A percentile compares a stretch with the other conserved stretches of the same genome.
phyloP scores from a whole-genome alignment of 352 stramenopile genomes.

The Thraustochytrium sp. region DNA sequence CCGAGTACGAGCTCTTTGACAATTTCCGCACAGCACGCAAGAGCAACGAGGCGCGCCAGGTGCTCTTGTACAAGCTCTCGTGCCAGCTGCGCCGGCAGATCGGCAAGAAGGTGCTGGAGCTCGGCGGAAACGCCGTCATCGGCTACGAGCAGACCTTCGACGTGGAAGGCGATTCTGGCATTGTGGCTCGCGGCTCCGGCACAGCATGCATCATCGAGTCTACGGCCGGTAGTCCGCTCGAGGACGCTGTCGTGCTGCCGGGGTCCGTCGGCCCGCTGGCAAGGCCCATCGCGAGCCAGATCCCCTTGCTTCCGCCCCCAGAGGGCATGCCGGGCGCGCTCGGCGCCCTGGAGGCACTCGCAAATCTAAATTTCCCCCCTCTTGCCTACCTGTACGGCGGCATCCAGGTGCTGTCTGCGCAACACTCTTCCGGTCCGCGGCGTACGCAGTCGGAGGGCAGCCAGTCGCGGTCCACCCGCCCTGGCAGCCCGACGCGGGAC shows the following conservation, averaged over 20 bases:
- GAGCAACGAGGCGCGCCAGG: conserved; percentile 92
- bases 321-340: neutral
- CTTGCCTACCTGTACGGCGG: neutral
- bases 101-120: conserved; percentile 89
- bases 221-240: neutral
- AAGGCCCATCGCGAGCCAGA: neutral
- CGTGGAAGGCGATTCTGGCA: conserved; percentile 93
- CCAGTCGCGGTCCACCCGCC: neutral
- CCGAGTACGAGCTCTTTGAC: conserved; percentile 95
- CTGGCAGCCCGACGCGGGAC: neutral
- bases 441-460: neutral
- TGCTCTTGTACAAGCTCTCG: conserved; percentile 88
- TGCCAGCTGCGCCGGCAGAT: conserved; percentile 64
- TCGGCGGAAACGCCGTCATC: conserved; percentile 95
- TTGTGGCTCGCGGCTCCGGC: conserved; percentile 91
- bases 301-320: neutral
- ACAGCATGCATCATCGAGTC: conserved; percentile 58
- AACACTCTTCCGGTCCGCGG: neutral
- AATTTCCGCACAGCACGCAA: conserved; percentile 80
- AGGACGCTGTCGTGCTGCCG: neutral
- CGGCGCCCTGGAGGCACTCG: neutral
- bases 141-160: conserved; percentile 97
- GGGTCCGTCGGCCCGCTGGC: neutral
- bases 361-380: neutral
- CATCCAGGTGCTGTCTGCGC: neutral